Conservation (phyloP, 371 early-diverging fungal genomes). For the Mucor irregularis region DNA sequence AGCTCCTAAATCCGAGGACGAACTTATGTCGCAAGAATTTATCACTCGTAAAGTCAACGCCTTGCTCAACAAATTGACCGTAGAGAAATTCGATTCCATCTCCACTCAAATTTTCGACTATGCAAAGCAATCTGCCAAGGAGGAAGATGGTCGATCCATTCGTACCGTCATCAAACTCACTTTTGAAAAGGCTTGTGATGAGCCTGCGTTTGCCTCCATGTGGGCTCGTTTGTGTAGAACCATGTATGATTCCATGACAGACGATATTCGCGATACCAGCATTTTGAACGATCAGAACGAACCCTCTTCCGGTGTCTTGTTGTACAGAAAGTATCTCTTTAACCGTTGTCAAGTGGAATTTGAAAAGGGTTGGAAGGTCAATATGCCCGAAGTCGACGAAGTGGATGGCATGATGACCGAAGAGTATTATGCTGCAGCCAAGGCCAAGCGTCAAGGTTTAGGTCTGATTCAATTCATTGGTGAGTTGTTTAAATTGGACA, state of each 20-base stretch:
- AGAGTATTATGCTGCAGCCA: conserved; percentile 82
- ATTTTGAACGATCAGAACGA: conserved; percentile 52
- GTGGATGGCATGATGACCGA: conserved; percentile 64
- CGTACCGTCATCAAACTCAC: conserved; percentile 79
- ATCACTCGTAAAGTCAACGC: conserved; percentile 81
- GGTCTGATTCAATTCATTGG: conserved; percentile 94
- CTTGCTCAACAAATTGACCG: conserved; percentile 92
- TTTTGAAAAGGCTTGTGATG: conserved; percentile 95
- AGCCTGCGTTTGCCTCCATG: conserved; percentile 85
- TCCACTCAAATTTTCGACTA: conserved; percentile 79
- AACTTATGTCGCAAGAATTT: conserved; percentile 56
- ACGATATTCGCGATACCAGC: conserved; percentile 56
- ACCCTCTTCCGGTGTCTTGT: conserved; percentile 61
- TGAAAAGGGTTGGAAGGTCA: conserved; percentile 80
- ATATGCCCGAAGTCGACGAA: conserved; percentile 53
- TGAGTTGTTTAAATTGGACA: conserved; percentile 86
- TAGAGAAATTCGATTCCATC: conserved; percentile 90
- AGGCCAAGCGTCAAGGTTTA: conserved; percentile 92
- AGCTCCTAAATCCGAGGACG: conserved; percentile 25
- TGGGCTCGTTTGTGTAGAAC: conserved; percentile 86
- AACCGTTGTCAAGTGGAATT: conserved; percentile 92
- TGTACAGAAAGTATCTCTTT: conserved; percentile 89
- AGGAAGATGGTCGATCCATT: conserved; percentile 71
- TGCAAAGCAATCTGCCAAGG: conserved; percentile 67
- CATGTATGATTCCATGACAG: conserved; percentile 61